Evolutionary conservation across 345 rosid genomes (phyloP).

Genomic region (Brassica carinata): DNA sequence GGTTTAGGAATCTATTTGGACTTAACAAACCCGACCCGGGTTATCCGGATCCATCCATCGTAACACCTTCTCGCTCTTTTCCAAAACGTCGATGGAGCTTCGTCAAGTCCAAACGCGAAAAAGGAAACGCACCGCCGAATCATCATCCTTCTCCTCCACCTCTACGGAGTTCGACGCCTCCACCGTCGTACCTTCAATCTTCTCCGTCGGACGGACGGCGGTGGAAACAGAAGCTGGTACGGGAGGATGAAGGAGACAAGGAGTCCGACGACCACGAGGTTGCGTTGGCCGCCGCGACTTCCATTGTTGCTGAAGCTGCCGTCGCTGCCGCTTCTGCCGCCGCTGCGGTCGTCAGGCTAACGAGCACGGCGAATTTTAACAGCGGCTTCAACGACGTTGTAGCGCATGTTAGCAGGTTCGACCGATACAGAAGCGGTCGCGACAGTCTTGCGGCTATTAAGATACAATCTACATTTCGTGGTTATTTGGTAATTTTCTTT

Average conservation of each 20-base stretch:
- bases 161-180: constrained; percentile 17
- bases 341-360: constrained; percentile 66
- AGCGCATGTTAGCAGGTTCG: constrained; percentile 35
- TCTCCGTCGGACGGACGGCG: constrained; percentile 24
- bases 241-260: constrained; percentile 29
- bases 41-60: constrained; percentile 13
- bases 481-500: constrained; percentile 63
- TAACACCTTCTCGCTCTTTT: constrained; percentile 29
- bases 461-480: constrained; percentile 88
- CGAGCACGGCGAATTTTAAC: constrained; percentile 40
- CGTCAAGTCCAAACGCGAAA: constrained; percentile 68
- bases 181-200: constrained; percentile 15
- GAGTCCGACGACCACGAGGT: constrained; percentile 61
- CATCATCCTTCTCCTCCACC: background rate
- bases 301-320: constrained; percentile 77
- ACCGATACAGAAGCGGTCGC: constrained; percentile 9
- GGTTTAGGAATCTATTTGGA: constrained; percentile 76
- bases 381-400: constrained; percentile 18
- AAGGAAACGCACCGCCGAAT: constrained; percentile 15
- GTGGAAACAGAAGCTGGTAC: constrained; percentile 17
- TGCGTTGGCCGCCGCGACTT: constrained; percentile 79
- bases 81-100: constrained; percentile 85
- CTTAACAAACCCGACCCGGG: constrained; percentile 55
- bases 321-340: constrained; percentile 82
- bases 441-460: constrained; percentile 58